These are phyloP conservation scores for Yamadazyma scolyti DNA, from an alignment of 805 yeast genomes.

Conservation along the genomic window DNA sequence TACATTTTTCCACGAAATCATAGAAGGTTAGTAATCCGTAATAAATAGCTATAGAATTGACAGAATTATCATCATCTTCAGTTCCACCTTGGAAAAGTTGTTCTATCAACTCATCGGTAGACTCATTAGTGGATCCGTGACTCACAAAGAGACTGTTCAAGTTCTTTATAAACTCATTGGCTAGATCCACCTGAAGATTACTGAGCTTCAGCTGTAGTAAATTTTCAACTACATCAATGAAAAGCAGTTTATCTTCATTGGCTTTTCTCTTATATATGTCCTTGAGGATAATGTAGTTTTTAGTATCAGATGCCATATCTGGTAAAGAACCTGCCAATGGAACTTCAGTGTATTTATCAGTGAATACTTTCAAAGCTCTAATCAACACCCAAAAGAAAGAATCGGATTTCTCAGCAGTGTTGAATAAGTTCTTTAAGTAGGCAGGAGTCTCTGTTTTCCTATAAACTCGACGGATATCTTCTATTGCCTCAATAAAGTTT, in stretches of 20 bases:
- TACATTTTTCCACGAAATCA: constrained; percentile 14
- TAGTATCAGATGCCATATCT: constrained; percentile 83
- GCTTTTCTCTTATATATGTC: constrained; percentile 56
- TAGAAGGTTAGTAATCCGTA: constrained; percentile 39
- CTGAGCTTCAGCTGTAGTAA: constrained; percentile 5
- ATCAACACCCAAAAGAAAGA: constrained; percentile 61
- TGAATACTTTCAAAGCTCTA: constrained; percentile 51
- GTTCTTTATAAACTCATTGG: constrained; percentile 59
- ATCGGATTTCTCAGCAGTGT: constrained; percentile 18
- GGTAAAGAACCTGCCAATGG: constrained; percentile 77
- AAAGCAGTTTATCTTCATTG: constrained; percentile 39
- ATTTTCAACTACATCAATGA: constrained; percentile 31
- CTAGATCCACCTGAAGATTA: constrained; percentile 30
- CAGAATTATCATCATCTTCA: constrained; percentile 13
- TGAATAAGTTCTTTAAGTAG: constrained; percentile 19
- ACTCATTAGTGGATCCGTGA: constrained; percentile 31
- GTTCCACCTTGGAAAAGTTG: constrained; percentile 4
- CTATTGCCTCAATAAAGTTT: constrained; percentile 37
- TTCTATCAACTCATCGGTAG: constrained; percentile 3
- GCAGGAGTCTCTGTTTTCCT: constrained; percentile 34
- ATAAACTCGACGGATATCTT: constrained; percentile 32
- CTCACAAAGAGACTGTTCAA: constrained; percentile 49
- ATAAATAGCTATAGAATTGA: constrained; percentile 30
- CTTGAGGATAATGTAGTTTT: constrained; percentile 56
- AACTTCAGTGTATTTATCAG: constrained; percentile 35